Percentiles rank a stretch among this genome's conserved stretches.
These are phyloP conservation scores for Calycina marina DNA, from an alignment of 2,329 filamentous ascomycete genomes.

Conservation along the genomic window DNA sequence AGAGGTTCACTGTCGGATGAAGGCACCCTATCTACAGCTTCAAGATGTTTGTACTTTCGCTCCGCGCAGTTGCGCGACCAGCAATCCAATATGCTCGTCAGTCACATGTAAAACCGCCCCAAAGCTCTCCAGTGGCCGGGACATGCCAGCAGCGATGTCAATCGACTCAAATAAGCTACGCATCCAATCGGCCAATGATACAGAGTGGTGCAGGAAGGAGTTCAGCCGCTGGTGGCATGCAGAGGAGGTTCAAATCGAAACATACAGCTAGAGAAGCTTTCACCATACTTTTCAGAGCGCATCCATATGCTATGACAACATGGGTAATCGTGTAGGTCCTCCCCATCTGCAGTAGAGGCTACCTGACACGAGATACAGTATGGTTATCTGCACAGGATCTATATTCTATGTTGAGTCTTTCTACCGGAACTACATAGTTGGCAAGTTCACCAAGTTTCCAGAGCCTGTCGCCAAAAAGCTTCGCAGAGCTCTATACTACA, in stretches of 20 bases:
- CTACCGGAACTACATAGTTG: slow-evolving; percentile 22
- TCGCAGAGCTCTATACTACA: slow-evolving; percentile 75
- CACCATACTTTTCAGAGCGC: slow-evolving; percentile 14
- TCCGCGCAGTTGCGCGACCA: slow-evolving; percentile 11
- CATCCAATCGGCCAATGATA: not conserved
- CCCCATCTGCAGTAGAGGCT: not conserved
- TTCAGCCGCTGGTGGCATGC: not conserved
- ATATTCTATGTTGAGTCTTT: slow-evolving; percentile 19
- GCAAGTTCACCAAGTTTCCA: slow-evolving; percentile 42
- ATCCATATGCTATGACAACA: slow-evolving; percentile 19
- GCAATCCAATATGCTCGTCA: slow-evolving; percentile 11
- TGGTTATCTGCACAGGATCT: slow-evolving; percentile 13
- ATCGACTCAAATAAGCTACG: slow-evolving; percentile 5
- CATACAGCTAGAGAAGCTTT: slow-evolving; percentile 10
- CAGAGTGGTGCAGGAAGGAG: not conserved
- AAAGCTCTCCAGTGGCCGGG: slow-evolving; percentile 10
- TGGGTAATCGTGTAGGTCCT: slow-evolving; percentile 15
- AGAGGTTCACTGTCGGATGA: no score
- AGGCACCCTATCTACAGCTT: no score
- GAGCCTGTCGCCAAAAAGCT: slow-evolving; percentile 62
- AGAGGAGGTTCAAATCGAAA: not conserved
- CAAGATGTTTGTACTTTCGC: slow-evolving; percentile 17
- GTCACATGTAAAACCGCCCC: slow-evolving; percentile 14
- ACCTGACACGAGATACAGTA: slow-evolving; percentile 10
- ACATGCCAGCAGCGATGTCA: slow-evolving; percentile 17